Base-by-base conservation (phyloP, 768 basidiomycete species). In the Gymnopilus dilepis region DNA sequence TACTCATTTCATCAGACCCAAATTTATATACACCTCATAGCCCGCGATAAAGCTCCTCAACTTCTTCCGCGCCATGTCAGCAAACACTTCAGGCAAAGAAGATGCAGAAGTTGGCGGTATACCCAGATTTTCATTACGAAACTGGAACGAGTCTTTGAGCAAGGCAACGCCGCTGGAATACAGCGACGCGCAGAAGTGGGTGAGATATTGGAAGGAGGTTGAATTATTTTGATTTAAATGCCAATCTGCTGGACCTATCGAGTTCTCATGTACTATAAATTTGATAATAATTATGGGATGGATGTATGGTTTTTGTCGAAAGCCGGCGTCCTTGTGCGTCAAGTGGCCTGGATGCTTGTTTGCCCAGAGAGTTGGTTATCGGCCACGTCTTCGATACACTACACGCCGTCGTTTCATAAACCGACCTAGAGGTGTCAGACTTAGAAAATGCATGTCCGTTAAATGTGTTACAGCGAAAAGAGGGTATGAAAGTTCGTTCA, bases 131-230 rank as follows among this genome's bases (percentile, higher is more conserved):
- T 40, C 64, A 3, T 73, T 69, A 4, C 67, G 64, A 1, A 69
- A 73, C 28, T 73, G 0, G 34, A 77, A 80, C 64, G 53, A 63
- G 55, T 72, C 73, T 15, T 67, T 80, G 65, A 65, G 55, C 15
- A 61, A 50, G 1, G 55, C 75, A 2, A 53, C 56, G 22, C 64
- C 67, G 2, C 45, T 77, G 5, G 67, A 59, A 26, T 48, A 59
- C 1, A 59, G 37, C 1, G 71, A 75, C 43, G 75, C 54, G 13
- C 31, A 31, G 7, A 55, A 47, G 13, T 80, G 76, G 74, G 68
- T 78, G 2, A 64, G 66, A 2, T 78, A 78, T 47, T 78, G 77
- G 77, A 67, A 57, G 22, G 65, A 62, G 13, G 63, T 58, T 5
- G 71, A 69, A 11, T 65, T 74, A 62, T 69, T 71, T 22, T 42